These are phyloP conservation scores for Lasiodiplodia hormozganensis DNA, from an alignment of 2,329 filamentous ascomycete genomes.

Conservation along the genomic window DNA sequence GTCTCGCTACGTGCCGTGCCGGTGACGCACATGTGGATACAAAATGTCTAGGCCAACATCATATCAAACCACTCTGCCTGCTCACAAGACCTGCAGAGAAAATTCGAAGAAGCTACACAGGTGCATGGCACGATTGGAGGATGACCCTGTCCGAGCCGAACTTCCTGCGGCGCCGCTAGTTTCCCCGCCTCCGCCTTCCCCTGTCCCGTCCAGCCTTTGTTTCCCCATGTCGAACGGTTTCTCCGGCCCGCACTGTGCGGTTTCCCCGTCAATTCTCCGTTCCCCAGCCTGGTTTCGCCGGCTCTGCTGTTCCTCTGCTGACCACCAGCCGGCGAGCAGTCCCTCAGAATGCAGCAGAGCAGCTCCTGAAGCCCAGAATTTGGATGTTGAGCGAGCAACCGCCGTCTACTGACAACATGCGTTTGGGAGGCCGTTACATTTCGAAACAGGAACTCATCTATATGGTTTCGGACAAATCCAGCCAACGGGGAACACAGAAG, in stretches of 20 bases:
- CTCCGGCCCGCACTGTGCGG: background rate
- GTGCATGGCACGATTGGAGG: background rate
- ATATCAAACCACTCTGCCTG: background rate
- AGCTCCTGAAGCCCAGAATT: background rate
- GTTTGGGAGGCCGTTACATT: background rate
- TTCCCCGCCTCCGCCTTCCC: conserved; percentile 8
- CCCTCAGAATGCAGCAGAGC: background rate
- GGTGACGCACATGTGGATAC: conserved; percentile 7
- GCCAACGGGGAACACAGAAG: background rate
- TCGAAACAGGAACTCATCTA: background rate
- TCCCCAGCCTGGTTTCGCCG: conserved; percentile 15
- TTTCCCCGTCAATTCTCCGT: background rate
- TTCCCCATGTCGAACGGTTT: conserved; percentile 18
- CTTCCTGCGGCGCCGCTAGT: conserved; percentile 13
- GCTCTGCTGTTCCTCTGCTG: background rate
- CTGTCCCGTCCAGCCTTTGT: background rate
- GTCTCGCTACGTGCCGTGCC: background rate
- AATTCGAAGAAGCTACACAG: background rate
- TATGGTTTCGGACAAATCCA: background rate
- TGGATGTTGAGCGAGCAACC: background rate
- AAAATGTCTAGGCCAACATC: background rate
- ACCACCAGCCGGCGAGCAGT: background rate
- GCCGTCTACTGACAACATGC: background rate
- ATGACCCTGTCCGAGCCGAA: conserved; percentile 10
- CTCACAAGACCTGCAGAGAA: background rate